phyloP scores from a whole-genome alignment of 768 basidiomycete species.

The Harrya chromipes region DNA sequence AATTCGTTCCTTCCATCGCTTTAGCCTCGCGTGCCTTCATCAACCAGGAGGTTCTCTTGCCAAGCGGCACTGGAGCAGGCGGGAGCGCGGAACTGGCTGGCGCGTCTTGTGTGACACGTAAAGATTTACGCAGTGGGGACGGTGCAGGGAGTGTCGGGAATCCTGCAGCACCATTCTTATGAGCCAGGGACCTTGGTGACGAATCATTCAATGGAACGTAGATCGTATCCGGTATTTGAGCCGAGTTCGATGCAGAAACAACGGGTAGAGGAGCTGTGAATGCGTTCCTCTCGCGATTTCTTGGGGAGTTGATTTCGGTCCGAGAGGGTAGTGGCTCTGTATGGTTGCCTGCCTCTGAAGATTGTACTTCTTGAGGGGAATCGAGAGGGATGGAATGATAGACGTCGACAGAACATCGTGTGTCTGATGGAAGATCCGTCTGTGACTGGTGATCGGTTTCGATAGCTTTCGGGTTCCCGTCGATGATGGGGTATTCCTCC shows the following conservation, averaged over 20 bases:
- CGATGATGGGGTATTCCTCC: not conserved
- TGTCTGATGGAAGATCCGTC: conserved; percentile 17
- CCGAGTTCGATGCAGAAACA: conserved; percentile 9
- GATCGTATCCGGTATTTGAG: conserved; percentile 15
- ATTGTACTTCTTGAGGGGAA: conserved; percentile 29
- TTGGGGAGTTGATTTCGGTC: conserved; percentile 1
- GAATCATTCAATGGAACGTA: conserved; percentile 37
- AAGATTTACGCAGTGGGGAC: conserved; percentile 66
- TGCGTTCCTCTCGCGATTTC: conserved; percentile 14
- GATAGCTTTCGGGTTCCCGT: not conserved
- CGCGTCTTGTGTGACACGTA: conserved; percentile 48
- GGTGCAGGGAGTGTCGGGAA: conserved; percentile 70
- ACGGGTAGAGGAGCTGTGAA: conserved; percentile 24
- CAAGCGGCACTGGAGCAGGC: conserved; percentile 36
- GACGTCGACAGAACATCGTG: conserved; percentile 22
- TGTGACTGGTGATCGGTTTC: conserved; percentile 2
- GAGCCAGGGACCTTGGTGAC: conserved; percentile 24
- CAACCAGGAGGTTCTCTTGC: conserved; percentile 79
- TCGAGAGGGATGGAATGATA: conserved; percentile 40
- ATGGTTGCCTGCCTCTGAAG: conserved; percentile 7
- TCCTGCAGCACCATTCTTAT: conserved; percentile 41
- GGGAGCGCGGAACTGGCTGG: conserved; percentile 33
- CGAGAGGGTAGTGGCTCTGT: conserved; percentile 21
- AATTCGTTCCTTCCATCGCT: conserved; percentile 50
- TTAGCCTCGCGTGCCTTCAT: conserved; percentile 74